A percentile compares a stretch with the other conserved stretches of the same genome.
These are phyloP conservation scores for Sporothrix brunneoviolacea DNA, from an alignment of 2,329 filamentous ascomycete species.

Conservation along the genomic window DNA sequence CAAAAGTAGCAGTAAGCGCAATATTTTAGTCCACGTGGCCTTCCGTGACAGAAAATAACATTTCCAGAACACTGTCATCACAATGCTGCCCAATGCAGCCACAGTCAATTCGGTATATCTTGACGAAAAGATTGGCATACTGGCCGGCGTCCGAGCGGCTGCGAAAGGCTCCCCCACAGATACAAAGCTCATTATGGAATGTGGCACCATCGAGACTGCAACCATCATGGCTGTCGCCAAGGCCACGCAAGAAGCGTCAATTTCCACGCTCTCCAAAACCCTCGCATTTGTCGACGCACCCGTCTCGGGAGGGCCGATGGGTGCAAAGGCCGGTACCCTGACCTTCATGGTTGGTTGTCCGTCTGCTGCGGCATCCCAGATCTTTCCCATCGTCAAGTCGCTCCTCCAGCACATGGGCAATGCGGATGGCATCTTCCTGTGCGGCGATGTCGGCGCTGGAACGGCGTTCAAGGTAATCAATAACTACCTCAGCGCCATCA, in stretches of 20 bases:
- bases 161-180: not conserved
- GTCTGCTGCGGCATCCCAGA: not conserved
- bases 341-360: constrained; percentile 1
- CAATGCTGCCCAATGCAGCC: not conserved
- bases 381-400: not conserved
- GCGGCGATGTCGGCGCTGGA: not conserved
- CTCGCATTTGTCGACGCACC: not conserved
- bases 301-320: not conserved
- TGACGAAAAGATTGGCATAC: not conserved
- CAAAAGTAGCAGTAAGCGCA: not conserved
- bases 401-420: not conserved
- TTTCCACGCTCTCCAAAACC: not conserved
- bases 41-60: not conserved
- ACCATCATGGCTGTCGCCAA: not conserved
- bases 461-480: constrained; percentile 4
- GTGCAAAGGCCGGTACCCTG: not conserved
- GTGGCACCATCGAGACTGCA: not conserved
- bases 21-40: too few species aligned
- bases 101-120: not conserved
- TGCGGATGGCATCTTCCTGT: not conserved
- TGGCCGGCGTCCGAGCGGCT: not conserved
- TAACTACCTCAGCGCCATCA: constrained; percentile 5
- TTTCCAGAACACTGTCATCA: not conserved
- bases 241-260: not conserved
- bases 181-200: constrained; percentile 1